Base-by-base conservation (phyloP, 768 basidiomycete genomes). In the Mycena epipterygia region DNA sequence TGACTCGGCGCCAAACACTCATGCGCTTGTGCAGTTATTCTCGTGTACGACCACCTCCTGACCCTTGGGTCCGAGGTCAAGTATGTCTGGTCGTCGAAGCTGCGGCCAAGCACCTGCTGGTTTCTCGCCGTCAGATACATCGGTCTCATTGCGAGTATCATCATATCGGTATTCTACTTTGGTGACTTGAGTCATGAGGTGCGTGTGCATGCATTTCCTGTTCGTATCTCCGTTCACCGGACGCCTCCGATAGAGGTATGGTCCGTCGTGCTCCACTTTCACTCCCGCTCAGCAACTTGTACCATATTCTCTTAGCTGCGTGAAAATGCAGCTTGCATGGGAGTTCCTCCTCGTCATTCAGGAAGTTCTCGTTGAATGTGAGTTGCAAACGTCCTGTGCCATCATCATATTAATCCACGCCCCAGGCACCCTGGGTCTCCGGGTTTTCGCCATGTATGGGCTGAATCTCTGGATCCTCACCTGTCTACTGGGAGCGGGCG, bases 371-470 rank as follows among this genome's bases (percentile, higher is more conserved):
- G 35, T 69, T 25, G 68, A 69, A 25, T 62, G 68, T 69, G 19
- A 49, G 67, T 57, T 2, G 19, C n/a, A 33, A 44, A 19, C n/a
- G 23, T 12, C 16, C 17, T 37, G 13, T n/a, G n/a, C 5, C 7
- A 5, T 29, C 35, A 1, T 17, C 46, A 25, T 30, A n/a, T 4
- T 35, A 27, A 55, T 39, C 12, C 23, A 11, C 1, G 5, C 30
- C 44, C 2, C 8, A 69, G 68, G 52, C 25, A 49, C 61, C 13
- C 55, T 69, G 27, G 27, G 27, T 29, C 44, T 63, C 27, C 53
- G 68, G 2, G 68, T 69, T 25, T 69, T 69, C 33, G 68, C 68
- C 6, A 62, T 69, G 60, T 69, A 69, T 14, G 68, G 61, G 7
- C 68, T 69, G 33, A 69, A 69, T 48, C 37, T 57, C 9, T 63